These are phyloP conservation scores for Auricularia sp. DNA, from an alignment of 768 basidiomycete species.

Conservation along the genomic window DNA sequence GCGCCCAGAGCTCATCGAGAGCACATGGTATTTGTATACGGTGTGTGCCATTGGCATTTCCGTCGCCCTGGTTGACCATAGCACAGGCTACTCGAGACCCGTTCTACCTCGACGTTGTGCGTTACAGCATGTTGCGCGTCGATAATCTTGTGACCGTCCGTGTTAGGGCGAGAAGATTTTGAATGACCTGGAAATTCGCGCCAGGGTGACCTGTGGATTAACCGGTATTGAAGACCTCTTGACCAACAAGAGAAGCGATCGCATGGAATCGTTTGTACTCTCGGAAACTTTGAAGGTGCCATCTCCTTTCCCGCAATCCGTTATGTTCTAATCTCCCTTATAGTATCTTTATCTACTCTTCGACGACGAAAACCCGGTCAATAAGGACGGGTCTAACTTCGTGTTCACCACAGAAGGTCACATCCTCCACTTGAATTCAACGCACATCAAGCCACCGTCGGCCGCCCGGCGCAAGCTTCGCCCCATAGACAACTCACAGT, in stretches of 20 bases:
- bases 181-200: slow-evolving; percentile 57
- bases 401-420: slow-evolving; percentile 97
- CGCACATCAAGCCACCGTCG: slow-evolving; percentile 48
- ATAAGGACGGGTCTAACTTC: slow-evolving; percentile 70
- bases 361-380: slow-evolving; percentile 69
- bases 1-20: slow-evolving; percentile 89
- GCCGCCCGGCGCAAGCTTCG: slow-evolving; percentile 49
- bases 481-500: slow-evolving; percentile 56
- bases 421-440: slow-evolving; percentile 52
- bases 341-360: slow-evolving; percentile 92
- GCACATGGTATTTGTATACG: slow-evolving; percentile 90
- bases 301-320: neutral
- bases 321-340: neutral
- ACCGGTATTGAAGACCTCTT: slow-evolving; percentile 72
- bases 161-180: slow-evolving; percentile 62
- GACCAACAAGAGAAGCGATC: slow-evolving; percentile 69
- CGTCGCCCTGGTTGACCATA: neutral
- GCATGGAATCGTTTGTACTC: slow-evolving; percentile 96
- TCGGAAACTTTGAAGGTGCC: slow-evolving; percentile 84
- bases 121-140: neutral
- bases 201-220: slow-evolving; percentile 81
- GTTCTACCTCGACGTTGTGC: slow-evolving; percentile 72
- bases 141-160: neutral
- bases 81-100: slow-evolving; percentile 82
- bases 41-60: slow-evolving; percentile 29